Conservation (phyloP, 805 yeast species). For the Monosporozyma unispora region DNA sequence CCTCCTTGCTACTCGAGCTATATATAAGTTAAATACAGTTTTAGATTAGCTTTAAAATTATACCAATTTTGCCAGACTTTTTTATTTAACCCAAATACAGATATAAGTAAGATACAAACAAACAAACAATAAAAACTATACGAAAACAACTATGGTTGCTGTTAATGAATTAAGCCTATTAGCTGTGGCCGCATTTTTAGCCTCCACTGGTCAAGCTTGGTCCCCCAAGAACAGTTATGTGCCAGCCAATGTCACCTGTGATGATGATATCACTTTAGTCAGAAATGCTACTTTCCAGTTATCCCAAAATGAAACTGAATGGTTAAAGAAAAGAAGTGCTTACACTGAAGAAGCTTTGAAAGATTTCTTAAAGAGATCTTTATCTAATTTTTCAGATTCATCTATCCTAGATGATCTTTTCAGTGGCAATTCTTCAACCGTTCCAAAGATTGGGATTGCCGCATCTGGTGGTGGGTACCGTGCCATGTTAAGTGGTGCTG, state of each 20-base stretch:
- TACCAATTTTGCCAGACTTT: not conserved
- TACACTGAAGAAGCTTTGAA: slow-evolving; percentile 38
- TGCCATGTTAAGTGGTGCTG: slow-evolving; percentile 83
- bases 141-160: not conserved
- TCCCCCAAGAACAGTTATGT: slow-evolving; percentile 47
- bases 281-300: slow-evolving; percentile 39
- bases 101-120: not conserved
- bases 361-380: slow-evolving; percentile 38
- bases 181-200: slow-evolving; percentile 1
- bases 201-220: slow-evolving; percentile 13
- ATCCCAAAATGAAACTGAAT: slow-evolving; percentile 37
- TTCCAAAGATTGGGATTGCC: slow-evolving; percentile 46
- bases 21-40: not conserved
- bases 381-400: slow-evolving; percentile 17
- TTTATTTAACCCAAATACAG: too few relatives aligned
- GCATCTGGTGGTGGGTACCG: slow-evolving; percentile 87
- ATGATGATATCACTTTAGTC: slow-evolving; percentile 30
- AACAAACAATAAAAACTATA: not conserved
- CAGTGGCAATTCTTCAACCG: slow-evolving; percentile 22
- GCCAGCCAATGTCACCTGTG: slow-evolving; percentile 50
- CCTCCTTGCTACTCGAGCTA: not conserved
- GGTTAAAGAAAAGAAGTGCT: slow-evolving; percentile 42
- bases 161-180: slow-evolving; percentile 5
- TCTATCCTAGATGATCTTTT: slow-evolving; percentile 15
- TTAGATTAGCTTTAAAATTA: not conserved